Percentiles rank a stretch among this genome's conserved stretches.
phyloP scores from a whole-genome alignment of 768 basidiomycete genomes.

The Phylloporus scabripes region DNA sequence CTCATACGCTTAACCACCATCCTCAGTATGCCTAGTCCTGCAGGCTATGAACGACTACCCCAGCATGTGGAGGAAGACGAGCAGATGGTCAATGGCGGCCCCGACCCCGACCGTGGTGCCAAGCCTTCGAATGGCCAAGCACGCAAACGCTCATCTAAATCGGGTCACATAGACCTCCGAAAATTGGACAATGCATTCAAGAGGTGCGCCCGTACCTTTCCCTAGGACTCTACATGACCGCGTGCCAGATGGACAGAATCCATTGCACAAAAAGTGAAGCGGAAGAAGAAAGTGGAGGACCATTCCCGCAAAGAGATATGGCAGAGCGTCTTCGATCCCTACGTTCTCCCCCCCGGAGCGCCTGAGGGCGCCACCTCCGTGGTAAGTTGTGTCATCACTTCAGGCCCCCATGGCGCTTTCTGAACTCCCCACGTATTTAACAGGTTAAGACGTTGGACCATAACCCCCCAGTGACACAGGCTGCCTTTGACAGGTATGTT shows the following conservation, averaged over 20 bases:
- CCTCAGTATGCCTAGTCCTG: constrained; percentile 36
- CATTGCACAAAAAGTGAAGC: constrained; percentile 79
- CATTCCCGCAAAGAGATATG: constrained; percentile 68
- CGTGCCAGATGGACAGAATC: constrained; percentile 72
- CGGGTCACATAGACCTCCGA: constrained; percentile 70
- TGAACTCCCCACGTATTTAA: constrained; percentile 6
- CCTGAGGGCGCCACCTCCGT: constrained; percentile 21
- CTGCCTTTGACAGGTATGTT: constrained; percentile 64
- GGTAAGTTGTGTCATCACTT: constrained; percentile 14
- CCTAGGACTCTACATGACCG: background rate
- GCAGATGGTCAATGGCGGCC: constrained; percentile 32
- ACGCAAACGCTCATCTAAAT: constrained; percentile 34
- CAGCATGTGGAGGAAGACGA: constrained; percentile 39
- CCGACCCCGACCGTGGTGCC: constrained; percentile 20
- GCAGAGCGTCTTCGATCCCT: constrained; percentile 76
- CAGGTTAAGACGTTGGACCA: constrained; percentile 81
- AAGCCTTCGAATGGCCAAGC: constrained; percentile 25
- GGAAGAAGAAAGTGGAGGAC: constrained; percentile 66
- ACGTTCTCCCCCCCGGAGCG: constrained; percentile 33
- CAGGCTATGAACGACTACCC: constrained; percentile 44
- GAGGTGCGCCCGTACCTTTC: constrained; percentile 37
- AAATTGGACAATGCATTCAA: constrained; percentile 83
- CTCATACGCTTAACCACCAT: background rate
- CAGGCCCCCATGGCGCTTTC: background rate
- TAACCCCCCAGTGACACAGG: constrained; percentile 66